A percentile compares a stretch with the other conserved stretches of the same genome.
These are phyloP conservation scores for Ogataea pilisensis DNA, from an alignment of 805 yeast species.

Conservation along the genomic window DNA sequence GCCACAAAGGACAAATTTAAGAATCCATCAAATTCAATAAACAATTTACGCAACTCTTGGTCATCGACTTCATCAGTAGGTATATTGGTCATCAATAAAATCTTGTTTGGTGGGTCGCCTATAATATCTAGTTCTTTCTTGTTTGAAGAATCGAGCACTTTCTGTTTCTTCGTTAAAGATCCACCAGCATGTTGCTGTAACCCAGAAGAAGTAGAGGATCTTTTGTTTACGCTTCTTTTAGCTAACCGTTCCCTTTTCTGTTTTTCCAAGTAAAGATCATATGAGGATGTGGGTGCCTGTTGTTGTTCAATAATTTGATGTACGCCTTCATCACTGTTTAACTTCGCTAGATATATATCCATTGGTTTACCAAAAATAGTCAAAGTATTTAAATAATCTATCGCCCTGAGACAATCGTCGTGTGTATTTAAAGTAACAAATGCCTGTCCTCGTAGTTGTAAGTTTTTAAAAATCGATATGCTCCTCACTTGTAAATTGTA, in stretches of 20 bases:
- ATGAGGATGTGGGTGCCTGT: slow-evolving; percentile 9
- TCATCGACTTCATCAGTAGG: slow-evolving; percentile 38
- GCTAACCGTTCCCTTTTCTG: slow-evolving; percentile 21
- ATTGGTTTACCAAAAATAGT: slow-evolving; percentile 46
- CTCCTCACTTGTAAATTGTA: slow-evolving; percentile 42
- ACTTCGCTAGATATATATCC: slow-evolving; percentile 39
- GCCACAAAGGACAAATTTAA: slow-evolving; percentile 62
- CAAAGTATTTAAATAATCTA: slow-evolving; percentile 37
- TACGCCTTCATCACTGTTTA: slow-evolving; percentile 39
- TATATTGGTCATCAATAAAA: slow-evolving; percentile 62
- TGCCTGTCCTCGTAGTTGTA: slow-evolving; percentile 80
- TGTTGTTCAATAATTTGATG: slow-evolving; percentile 4
- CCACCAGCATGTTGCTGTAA: too few species aligned
- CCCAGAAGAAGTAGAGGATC: slow-evolving; percentile 15
- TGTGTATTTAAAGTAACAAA: slow-evolving; percentile 53
- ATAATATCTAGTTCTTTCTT: slow-evolving; percentile 28
- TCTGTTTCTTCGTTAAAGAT: slow-evolving; percentile 10
- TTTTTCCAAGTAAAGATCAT: slow-evolving; percentile 18
- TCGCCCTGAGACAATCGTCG: slow-evolving; percentile 43
- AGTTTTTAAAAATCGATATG: slow-evolving; percentile 53
- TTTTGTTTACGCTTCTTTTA: slow-evolving; percentile 17
- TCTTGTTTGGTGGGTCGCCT: slow-evolving; percentile 54
- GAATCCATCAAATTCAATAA: slow-evolving; percentile 55
- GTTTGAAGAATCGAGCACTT: slow-evolving; percentile 14
- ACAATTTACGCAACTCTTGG: slow-evolving; percentile 40